phyloP scores from a whole-genome alignment of 2,329 filamentous ascomycete genomes.

The Hypoxylon sp. region DNA sequence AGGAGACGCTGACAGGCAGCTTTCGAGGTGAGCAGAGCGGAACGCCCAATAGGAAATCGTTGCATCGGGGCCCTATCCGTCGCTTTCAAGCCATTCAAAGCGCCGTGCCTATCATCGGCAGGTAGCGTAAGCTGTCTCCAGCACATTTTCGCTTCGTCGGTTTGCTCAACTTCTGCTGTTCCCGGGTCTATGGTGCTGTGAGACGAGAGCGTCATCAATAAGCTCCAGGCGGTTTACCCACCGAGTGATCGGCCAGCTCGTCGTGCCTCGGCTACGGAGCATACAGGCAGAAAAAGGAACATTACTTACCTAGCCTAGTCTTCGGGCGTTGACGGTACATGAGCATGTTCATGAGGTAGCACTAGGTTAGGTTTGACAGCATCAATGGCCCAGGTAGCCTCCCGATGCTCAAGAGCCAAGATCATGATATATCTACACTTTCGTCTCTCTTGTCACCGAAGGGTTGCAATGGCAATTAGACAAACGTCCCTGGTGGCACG shows the following conservation, averaged over 20 bases:
- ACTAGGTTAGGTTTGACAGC: slow-evolving; percentile 16
- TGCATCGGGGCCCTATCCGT: slow-evolving; percentile 14
- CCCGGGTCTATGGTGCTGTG: neutral
- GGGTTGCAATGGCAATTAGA: slow-evolving; percentile 17
- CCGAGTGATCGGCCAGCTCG: neutral
- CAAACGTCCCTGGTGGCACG: neutral
- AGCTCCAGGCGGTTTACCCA: neutral
- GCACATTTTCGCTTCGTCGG: slow-evolving; percentile 1
- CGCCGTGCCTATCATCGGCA: slow-evolving; percentile 7
- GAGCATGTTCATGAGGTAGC: slow-evolving; percentile 4
- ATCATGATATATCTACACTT: slow-evolving; percentile 8
- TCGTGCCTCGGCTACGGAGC: slow-evolving; percentile 2
- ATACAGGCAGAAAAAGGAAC: neutral
- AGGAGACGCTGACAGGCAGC: slow-evolving; percentile 11
- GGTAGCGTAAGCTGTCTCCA: slow-evolving; percentile 1
- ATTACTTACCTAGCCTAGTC: too few relatives aligned
- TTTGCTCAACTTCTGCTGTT: slow-evolving; percentile 1
- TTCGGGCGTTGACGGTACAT: slow-evolving; percentile 7
- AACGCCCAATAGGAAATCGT: slow-evolving; percentile 17
- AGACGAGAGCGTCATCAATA: slow-evolving; percentile 4
- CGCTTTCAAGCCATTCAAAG: slow-evolving; percentile 12
- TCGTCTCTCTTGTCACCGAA: slow-evolving; percentile 13
- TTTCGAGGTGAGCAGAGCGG: slow-evolving; percentile 8
- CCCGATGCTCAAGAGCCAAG: slow-evolving; percentile 3
- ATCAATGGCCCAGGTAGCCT: slow-evolving; percentile 2